A percentile compares a stretch with the other conserved stretches of the same genome.
phyloP scores from a whole-genome alignment of 2,329 filamentous ascomycete genomes.

The Domatiomyces catenatus region DNA sequence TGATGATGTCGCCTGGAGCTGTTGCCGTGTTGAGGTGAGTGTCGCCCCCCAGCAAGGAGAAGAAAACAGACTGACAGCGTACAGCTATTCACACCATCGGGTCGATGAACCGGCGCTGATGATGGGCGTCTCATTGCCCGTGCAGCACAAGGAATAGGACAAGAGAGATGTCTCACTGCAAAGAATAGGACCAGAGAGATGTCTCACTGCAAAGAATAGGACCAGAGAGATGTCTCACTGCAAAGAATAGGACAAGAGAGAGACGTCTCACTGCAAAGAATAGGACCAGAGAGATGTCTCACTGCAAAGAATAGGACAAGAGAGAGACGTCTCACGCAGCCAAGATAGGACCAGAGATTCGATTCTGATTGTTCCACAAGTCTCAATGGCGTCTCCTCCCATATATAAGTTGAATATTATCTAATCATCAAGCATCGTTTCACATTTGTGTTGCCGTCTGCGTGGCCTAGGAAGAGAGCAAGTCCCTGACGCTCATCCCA shows the following conservation, averaged over 20 bases:
- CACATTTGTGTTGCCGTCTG: neutral
- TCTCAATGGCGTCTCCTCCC: too few species aligned
- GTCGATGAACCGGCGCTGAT: neutral
- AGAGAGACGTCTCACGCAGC: neutral
- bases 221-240: too few species aligned
- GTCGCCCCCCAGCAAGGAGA: neutral
- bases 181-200: neutral
- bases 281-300: neutral
- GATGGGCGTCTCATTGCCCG: neutral
- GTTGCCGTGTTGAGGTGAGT: neutral
- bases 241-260: neutral
- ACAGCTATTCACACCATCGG: neutral
- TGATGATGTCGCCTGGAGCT: conserved; percentile 32
- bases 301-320: neutral
- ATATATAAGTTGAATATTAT: neutral
- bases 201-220: neutral
- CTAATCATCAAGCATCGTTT: neutral
- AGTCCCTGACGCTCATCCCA: conserved; percentile 41
- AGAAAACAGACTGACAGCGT: neutral
- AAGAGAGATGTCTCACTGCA: neutral
- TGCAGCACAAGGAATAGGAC: neutral
- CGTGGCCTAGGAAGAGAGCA: conserved; percentile 33
- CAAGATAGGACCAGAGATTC: too few species aligned
- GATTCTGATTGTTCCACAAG: too few species aligned
- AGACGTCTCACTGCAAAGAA: neutral